Percentiles rank a stretch among this genome's conserved stretches.
Evolutionary conservation across 108 stramenopile species (phyloP).

Genomic region (Cyclotella sp.): DNA sequence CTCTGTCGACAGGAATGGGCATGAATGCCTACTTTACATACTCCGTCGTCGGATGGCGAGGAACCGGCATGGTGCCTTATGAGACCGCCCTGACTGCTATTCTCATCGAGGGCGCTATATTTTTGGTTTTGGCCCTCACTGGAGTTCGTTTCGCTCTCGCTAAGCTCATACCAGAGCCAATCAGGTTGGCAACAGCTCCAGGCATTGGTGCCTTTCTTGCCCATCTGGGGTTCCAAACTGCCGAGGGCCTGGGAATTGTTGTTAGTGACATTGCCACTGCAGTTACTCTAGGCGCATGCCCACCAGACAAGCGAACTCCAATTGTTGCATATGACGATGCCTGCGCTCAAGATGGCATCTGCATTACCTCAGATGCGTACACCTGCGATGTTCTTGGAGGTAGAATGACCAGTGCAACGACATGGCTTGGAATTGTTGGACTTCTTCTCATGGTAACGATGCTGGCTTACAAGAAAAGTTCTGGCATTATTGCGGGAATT

Average conservation of each 20-base stretch:
- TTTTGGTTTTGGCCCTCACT: slow-evolving; percentile 63
- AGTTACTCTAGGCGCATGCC: slow-evolving; percentile 71
- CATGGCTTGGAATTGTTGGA: slow-evolving; percentile 70
- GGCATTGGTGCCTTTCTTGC: slow-evolving; percentile 78
- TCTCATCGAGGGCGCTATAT: slow-evolving; percentile 70
- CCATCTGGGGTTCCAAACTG: slow-evolving; percentile 74
- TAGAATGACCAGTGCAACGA: slow-evolving; percentile 54
- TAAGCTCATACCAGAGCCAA: slow-evolving; percentile 61
- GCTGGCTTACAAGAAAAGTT: slow-evolving; percentile 41
- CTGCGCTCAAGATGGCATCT: slow-evolving; percentile 40
- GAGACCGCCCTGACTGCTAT: slow-evolving; percentile 68
- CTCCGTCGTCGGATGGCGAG: slow-evolving; percentile 62
- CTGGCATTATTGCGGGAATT: slow-evolving; percentile 62
- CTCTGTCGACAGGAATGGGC: slow-evolving; percentile 55
- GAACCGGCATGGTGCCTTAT: slow-evolving; percentile 59
- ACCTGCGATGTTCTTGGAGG: slow-evolving; percentile 72
- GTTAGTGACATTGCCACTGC: slow-evolving; percentile 74
- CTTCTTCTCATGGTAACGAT: slow-evolving; percentile 59
- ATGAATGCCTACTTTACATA: slow-evolving; percentile 81
- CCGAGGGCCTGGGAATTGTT: slow-evolving; percentile 73
- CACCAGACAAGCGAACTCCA: slow-evolving; percentile 50
- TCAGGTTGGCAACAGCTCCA: slow-evolving; percentile 64
- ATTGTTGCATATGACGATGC: slow-evolving; percentile 64
- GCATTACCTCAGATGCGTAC: slow-evolving; percentile 61
- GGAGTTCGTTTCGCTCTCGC: slow-evolving; percentile 58